phyloP scores from a whole-genome alignment of 495 filamentous ascomycete genomes.

The Aspergillus saccharolyticus region DNA sequence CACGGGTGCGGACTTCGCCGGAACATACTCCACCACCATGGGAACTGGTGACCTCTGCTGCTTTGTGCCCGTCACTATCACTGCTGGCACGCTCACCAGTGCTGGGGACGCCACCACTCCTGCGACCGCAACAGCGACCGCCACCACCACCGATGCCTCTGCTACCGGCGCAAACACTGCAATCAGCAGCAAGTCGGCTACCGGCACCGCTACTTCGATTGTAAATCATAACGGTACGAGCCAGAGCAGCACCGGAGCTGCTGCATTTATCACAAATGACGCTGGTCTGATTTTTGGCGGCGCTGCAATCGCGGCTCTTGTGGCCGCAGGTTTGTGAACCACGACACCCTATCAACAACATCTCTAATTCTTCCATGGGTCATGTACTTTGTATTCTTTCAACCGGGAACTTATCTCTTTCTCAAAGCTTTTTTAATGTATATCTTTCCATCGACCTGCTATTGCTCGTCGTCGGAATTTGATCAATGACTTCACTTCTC shows the following conservation, averaged over 20 bases:
- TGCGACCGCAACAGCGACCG: not conserved
- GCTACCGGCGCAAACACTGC: not conserved
- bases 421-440: no score
- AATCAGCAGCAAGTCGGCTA: constrained; percentile 5
- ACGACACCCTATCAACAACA: no score
- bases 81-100: constrained; percentile 17
- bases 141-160: not conserved
- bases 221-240: not conserved
- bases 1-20: constrained; percentile 22
- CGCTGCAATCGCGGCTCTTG: constrained; percentile 13
- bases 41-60: constrained; percentile 10
- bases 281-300: constrained; percentile 14
- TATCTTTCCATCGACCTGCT: no score
- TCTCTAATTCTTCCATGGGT: no score
- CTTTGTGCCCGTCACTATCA: constrained; percentile 32
- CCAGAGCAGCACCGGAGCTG: constrained; percentile 17
- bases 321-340: not conserved
- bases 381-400: no score
- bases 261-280: constrained; percentile 11
- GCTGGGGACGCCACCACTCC: constrained; percentile 10
- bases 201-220: not conserved
- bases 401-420: no score
- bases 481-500: no score
- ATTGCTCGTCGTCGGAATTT: no score
- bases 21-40: constrained; percentile 17